These are phyloP conservation scores for Cyberlindnera sargentensis DNA, from an alignment of 805 yeast genomes.

Conservation along the genomic window DNA sequence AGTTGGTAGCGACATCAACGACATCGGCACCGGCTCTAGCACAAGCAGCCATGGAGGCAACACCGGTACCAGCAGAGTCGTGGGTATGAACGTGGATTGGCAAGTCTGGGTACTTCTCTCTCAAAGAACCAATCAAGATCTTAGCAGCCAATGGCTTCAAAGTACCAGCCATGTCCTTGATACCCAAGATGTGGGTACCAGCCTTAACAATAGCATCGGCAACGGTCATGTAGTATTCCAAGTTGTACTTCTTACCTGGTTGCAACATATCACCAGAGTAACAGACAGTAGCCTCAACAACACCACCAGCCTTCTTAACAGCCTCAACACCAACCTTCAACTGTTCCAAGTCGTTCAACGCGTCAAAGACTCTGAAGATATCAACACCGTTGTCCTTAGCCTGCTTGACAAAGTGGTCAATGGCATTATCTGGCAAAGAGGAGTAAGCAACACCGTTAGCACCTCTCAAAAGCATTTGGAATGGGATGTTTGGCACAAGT, in stretches of 20 bases:
- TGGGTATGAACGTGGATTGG: conserved; percentile 99
- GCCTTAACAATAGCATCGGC: conserved; percentile 78
- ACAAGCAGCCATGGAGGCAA: conserved; percentile 91
- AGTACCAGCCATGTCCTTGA: conserved; percentile 99
- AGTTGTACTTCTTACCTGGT: conserved; percentile 92
- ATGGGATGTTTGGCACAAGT: conserved; percentile 95
- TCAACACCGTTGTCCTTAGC: conserved; percentile 97
- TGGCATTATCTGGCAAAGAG: conserved; percentile 96
- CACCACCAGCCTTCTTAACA: conserved; percentile 97
- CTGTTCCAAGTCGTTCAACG: conserved; percentile 94
- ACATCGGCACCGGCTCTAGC: conserved; percentile 97
- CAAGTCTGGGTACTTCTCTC: conserved; percentile 83
- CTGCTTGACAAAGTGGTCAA: conserved; percentile 91
- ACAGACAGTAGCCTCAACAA: conserved; percentile 96
- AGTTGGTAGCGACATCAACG: conserved; percentile 95
- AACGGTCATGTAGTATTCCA: conserved; percentile 77
- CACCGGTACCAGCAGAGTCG: conserved; percentile 99
- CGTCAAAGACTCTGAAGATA: conserved; percentile 96
- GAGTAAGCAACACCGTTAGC: conserved; percentile 99
- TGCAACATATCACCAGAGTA: conserved; percentile 98
- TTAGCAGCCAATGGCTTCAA: conserved; percentile 92
- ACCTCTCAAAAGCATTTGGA: conserved; percentile 98
- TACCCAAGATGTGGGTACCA: conserved; percentile 97
- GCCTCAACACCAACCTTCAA: conserved; percentile 97
- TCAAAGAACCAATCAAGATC: conserved; percentile 67